Base-by-base conservation (phyloP, 108 stramenopile genomes). In the Thalassiosira profunda region DNA sequence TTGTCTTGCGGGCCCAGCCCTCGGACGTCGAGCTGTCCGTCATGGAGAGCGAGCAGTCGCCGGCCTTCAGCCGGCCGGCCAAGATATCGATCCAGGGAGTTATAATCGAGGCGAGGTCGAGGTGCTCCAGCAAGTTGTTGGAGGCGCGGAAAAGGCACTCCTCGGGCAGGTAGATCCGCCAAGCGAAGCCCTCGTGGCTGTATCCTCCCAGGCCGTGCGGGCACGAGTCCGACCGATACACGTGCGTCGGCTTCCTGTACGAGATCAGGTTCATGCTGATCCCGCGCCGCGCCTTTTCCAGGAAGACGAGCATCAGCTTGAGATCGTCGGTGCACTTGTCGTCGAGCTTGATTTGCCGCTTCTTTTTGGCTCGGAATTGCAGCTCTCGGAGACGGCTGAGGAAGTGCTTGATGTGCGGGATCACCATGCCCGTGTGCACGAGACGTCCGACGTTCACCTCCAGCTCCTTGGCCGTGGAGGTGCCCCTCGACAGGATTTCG, bases 31-130 rank as follows among this genome's bases (percentile, higher is more conserved):
- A n/a, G n/a, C n/a, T n/a, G n/a, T n/a, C n/a, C n/a, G n/a, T n/a
- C n/a, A n/a, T n/a, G n/a, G n/a, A n/a, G n/a, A n/a, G n/a, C n/a
- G n/a, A n/a, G n/a, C n/a, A n/a, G n/a, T n/a, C n/a, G n/a, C n/a
- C n/a, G n/a, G n/a, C n/a, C n/a, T n/a, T n/a, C n/a, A 70, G 49
- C 5, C 25, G 20, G 1, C 41, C 54, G 4, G 30, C 25, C 9
- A 74, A 15, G 29, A 74, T 57, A 25, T 74, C 72, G 2, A 74
- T 67, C 72, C 72, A 74, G 6, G 26, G 31, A 29, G 36, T 40
- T 33, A 66, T 66, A 25, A 66, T 45, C 2, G 26, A 3, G 7
- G 35, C 51, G 7, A 53, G 4, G n/a, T n/a, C n/a, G n/a, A n/a
- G n/a, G 44, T 63, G 62, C 58, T 62, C 67, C 0, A 69, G 51